phyloP scores from a whole-genome alignment of 306 rosid species.

The Cicer yamashitae region DNA sequence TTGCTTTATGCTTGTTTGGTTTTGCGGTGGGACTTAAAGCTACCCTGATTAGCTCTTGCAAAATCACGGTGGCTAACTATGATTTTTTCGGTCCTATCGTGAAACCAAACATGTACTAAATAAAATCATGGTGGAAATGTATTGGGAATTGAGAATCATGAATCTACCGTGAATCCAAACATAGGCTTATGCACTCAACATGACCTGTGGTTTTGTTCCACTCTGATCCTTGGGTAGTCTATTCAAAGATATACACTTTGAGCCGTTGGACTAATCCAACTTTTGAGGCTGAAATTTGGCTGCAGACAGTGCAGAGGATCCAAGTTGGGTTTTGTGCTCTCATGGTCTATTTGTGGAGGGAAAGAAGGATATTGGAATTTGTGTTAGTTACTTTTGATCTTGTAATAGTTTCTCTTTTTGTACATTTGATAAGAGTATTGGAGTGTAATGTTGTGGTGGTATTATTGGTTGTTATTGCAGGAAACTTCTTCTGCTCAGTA shows the following conservation, averaged over 20 bases:
- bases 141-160: no score
- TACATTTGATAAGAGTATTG: conserved; percentile 2
- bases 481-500: conserved; percentile 97
- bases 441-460: conserved; percentile 19
- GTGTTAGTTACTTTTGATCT: background rate
- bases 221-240: background rate
- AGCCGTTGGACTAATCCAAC: background rate
- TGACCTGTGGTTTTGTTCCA: conserved; percentile 18
- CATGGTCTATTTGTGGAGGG: background rate
- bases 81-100: no score
- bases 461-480: conserved; percentile 56
- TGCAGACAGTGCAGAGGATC: background rate
- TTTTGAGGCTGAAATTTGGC: background rate
- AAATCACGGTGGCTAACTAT: no score
- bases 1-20: no score
- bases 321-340: background rate
- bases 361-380: background rate
- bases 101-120: no score
- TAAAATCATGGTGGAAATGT: no score
- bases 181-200: background rate
- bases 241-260: background rate
- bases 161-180: no score
- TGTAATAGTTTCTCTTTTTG: conserved; percentile 22
- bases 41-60: no score
- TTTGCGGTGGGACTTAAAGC: no score